phyloP scores from a whole-genome alignment of 1,284 basidiomycete genomes.

The Ceratobasidium sp. region DNA sequence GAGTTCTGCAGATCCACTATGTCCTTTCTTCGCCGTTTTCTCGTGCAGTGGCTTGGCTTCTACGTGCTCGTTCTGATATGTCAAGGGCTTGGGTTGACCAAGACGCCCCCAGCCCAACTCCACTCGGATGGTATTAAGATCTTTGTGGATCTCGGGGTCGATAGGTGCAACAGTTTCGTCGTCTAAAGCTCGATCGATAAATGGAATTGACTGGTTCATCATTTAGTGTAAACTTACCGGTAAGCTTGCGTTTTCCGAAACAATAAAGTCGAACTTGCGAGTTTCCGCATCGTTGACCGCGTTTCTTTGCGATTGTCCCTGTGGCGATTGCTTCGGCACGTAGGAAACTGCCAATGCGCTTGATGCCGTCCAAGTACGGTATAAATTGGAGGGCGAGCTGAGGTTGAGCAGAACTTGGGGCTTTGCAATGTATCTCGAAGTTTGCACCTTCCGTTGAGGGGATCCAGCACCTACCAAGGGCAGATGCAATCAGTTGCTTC shows the following conservation, averaged over 20 bases:
- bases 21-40: slow-evolving; percentile 23
- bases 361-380: neutral
- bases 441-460: slow-evolving; percentile 22
- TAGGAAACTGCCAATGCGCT: neutral
- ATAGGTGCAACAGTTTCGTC: slow-evolving; percentile 6
- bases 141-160: neutral
- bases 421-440: slow-evolving; percentile 1
- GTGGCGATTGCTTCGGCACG: neutral
- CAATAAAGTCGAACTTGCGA: neutral
- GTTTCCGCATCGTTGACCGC: too few relatives aligned
- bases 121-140: slow-evolving; percentile 18
- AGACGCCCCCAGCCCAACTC: slow-evolving; percentile 6
- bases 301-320: neutral
- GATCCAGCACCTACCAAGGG: slow-evolving; percentile 25
- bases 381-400: neutral
- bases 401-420: neutral
- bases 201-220: neutral
- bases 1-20: slow-evolving; percentile 1
- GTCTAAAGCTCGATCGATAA: neutral
- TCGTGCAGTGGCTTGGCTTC: slow-evolving; percentile 11
- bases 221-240: neutral
- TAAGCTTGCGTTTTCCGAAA: slow-evolving; percentile 9
- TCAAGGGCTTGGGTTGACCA: neutral
- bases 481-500: neutral
- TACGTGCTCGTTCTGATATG: neutral